Evolutionary conservation across 169 alveolate species (phyloP).

Genomic region (Plasmodium blacklocki): DNA sequence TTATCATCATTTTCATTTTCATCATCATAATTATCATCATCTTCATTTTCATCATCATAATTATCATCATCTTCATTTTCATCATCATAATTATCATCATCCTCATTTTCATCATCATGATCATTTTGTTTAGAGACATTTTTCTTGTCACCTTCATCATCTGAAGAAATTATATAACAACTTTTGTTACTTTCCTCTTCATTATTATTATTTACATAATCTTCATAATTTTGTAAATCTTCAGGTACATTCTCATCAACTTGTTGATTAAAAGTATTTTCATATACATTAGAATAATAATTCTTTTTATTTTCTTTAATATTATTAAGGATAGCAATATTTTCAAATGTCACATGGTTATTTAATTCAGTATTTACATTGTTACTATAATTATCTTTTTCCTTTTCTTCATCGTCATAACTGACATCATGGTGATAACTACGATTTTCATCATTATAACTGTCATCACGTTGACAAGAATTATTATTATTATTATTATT

Average conservation of each 20-base stretch:
- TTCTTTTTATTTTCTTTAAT: background rate
- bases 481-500: background rate
- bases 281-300: background rate
- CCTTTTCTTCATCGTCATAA: background rate
- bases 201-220: constrained; percentile 15
- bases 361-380: background rate
- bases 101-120: background rate
- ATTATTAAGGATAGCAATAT: background rate
- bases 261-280: background rate
- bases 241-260: background rate
- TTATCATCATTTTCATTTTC: background rate
- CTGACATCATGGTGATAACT: background rate
- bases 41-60: constrained; percentile 2
- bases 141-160: constrained; percentile 18
- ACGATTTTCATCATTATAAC: background rate
- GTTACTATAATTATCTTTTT: background rate
- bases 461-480: background rate
- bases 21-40: background rate
- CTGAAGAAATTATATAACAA: constrained; percentile 57
- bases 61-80: background rate
- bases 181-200: constrained; percentile 23
- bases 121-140: background rate
- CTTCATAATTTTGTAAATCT: background rate
- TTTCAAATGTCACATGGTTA: background rate
- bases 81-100: background rate